These are phyloP conservation scores for Epichloe brachyelytri DNA, from an alignment of 2,329 filamentous ascomycete genomes.

Conservation along the genomic window DNA sequence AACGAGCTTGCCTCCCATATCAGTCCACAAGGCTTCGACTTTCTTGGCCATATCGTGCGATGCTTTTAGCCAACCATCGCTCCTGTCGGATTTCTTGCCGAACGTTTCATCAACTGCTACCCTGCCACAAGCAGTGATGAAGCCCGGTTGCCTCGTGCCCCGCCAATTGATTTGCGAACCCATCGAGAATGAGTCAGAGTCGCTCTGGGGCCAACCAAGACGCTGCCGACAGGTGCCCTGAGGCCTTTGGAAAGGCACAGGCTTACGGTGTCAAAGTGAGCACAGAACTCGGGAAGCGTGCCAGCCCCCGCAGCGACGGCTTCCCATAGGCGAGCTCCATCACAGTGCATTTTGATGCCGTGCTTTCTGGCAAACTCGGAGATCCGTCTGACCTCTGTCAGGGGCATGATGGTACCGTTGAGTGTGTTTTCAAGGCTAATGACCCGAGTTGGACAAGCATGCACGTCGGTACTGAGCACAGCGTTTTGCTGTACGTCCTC, in stretches of 20 bases:
- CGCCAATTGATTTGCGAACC: conserved; percentile 59
- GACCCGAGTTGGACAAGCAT: conserved; percentile 66
- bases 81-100: conserved; percentile 21
- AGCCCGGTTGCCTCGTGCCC: conserved; percentile 61
- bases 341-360: conserved; percentile 58
- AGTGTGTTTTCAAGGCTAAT: conserved; percentile 82
- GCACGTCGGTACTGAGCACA: conserved; percentile 56
- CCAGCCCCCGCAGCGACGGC: conserved; percentile 60
- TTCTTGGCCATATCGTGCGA: conserved; percentile 51
- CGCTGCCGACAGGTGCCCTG: conserved; percentile 67
- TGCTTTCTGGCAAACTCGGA: conserved; percentile 52
- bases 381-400: conserved; percentile 58
- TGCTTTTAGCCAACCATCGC: conserved; percentile 43
- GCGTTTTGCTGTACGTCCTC: conserved; percentile 60
- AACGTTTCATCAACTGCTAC: conserved; percentile 48
- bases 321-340: conserved; percentile 74
- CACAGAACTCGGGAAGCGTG: conserved; percentile 51
- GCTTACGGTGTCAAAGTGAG: conserved; percentile 59
- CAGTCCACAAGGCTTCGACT: conserved; percentile 58
- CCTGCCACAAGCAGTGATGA: conserved; percentile 58
- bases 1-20: conserved; percentile 53
- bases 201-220: conserved; percentile 44
- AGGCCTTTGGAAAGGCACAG: conserved; percentile 76
- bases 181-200: conserved; percentile 27
- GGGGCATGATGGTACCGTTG: conserved; percentile 64